Base-by-base conservation (phyloP, 176 grass and related monocot species). In the Cenchrus purpureus region DNA sequence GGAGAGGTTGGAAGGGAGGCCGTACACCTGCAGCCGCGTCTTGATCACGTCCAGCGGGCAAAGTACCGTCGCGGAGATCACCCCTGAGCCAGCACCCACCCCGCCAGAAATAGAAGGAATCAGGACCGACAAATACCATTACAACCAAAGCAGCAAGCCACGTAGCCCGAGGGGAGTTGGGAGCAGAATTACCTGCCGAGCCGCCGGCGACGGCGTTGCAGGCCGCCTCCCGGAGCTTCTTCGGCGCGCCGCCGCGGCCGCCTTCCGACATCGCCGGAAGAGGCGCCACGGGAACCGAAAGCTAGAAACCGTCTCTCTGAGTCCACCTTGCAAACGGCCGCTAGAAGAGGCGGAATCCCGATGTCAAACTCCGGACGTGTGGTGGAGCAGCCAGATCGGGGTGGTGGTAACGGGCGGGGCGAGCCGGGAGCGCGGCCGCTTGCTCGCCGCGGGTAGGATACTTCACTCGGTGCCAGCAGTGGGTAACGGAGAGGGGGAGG, bases 11-110 rank as follows among this genome's bases (percentile, higher is more conserved):
- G 78, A 83, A 75, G 86, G 79, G 73, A 92, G 55, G 2, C 95
- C 95, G 76, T 97, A 91, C 51, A 97, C 95, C 88, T 97, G 95
- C 75, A 97, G 84, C 82, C 95, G 74, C 45, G 95, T 97, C 85
- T 97, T 97, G 74, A 97, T 88, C 90, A 97, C 92, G 77, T 97
- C 95, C 75, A 97, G 65, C 17, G 95, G 95, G 82, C 95, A 97
- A 20, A 97, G 81, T 58, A 97, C 90, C 31, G 91, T 92, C 7
- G 95, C 92, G 2, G 95, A 93, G 42, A 97, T 91, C 49, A 75
- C 65, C 71, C 95, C 95, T 97, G 78, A n/a, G 22, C 28, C 12
- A 73, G 19, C 34, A 63, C 4, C 15, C 16, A 45, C 50, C 61
- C 57, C 20, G 71, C 49, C 22, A 55, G 22, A 79, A 73, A 73